phyloP scores from a whole-genome alignment of 1,284 basidiomycete genomes.

The Gymnopus androsaceus region DNA sequence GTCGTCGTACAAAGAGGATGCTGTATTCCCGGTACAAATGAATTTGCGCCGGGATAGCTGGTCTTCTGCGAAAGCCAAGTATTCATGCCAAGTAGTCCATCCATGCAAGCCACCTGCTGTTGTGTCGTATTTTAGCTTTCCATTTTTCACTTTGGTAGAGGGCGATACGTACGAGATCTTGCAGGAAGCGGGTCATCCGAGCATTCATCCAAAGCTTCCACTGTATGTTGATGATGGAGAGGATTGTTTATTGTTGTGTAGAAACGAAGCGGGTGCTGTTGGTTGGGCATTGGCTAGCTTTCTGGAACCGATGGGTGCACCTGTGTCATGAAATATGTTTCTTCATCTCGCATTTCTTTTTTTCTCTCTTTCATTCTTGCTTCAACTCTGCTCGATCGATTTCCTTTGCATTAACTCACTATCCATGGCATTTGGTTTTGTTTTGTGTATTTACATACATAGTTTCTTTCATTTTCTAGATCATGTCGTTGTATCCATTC shows the following conservation, averaged over 20 bases:
- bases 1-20: constrained; percentile 4
- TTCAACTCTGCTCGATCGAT: neutral
- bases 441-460: neutral
- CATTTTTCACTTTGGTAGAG: constrained; percentile 67
- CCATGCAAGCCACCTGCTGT: constrained; percentile 62
- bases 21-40: constrained; percentile 2
- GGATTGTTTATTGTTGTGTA: constrained; percentile 70
- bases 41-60: constrained; percentile 40
- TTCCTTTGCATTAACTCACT: neutral
- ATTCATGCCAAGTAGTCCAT: constrained; percentile 66
- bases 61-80: constrained; percentile 52
- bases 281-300: constrained; percentile 83
- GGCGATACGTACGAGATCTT: constrained; percentile 68
- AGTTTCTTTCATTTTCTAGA: no score
- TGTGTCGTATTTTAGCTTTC: constrained; percentile 68
- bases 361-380: neutral
- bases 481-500: no score
- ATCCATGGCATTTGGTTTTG: neutral
- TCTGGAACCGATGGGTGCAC: constrained; percentile 54
- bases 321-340: neutral
- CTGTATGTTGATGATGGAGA: constrained; percentile 78
- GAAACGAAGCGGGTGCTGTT: constrained; percentile 54
- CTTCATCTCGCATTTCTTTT: neutral
- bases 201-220: constrained; percentile 66
- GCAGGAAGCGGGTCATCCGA: constrained; percentile 75